These are phyloP conservation scores for Solanum sejunctum DNA, from an alignment of 257 asterid genomes.

Conservation along the genomic window DNA sequence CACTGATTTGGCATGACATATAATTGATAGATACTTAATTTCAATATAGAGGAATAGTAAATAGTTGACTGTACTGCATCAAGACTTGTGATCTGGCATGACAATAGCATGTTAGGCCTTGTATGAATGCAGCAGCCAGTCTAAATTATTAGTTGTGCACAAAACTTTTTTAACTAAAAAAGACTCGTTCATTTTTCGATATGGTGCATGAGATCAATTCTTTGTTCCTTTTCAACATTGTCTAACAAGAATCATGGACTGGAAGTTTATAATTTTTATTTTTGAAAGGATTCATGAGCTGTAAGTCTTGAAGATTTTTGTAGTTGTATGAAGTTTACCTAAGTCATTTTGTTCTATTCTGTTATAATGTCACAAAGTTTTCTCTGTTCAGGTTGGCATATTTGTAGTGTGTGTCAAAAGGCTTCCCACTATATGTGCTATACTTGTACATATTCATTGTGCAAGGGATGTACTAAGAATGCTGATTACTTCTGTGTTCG, in stretches of 20 bases:
- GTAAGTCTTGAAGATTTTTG: not conserved
- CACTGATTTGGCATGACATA: not conserved
- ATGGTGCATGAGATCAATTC: not conserved
- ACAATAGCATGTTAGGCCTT: not conserved
- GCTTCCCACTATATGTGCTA: conserved; percentile 57
- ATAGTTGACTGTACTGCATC: not conserved
- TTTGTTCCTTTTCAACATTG: not conserved
- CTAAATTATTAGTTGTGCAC: not conserved
- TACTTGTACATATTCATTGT: conserved; percentile 71
- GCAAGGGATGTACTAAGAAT: conserved; percentile 57
- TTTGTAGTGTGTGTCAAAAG: conserved; percentile 64
- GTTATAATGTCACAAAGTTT: not conserved
- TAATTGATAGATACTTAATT: not conserved
- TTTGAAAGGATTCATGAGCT: not conserved
- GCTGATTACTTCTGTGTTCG: conserved; percentile 45
- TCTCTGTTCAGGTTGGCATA: conserved; percentile 73
- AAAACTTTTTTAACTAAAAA: not conserved
- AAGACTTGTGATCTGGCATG: not conserved
- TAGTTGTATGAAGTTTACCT: not conserved
- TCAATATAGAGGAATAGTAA: not conserved
- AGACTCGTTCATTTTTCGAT: not conserved
- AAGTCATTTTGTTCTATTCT: not conserved
- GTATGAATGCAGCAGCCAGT: not conserved
- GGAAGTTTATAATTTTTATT: not conserved
- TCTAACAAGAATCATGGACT: not conserved